A percentile compares a stretch with the other conserved stretches of the same genome.
Evolutionary conservation across 2,329 filamentous ascomycete genomes (phyloP).

Genomic region (Ophiostoma angusticollis): DNA sequence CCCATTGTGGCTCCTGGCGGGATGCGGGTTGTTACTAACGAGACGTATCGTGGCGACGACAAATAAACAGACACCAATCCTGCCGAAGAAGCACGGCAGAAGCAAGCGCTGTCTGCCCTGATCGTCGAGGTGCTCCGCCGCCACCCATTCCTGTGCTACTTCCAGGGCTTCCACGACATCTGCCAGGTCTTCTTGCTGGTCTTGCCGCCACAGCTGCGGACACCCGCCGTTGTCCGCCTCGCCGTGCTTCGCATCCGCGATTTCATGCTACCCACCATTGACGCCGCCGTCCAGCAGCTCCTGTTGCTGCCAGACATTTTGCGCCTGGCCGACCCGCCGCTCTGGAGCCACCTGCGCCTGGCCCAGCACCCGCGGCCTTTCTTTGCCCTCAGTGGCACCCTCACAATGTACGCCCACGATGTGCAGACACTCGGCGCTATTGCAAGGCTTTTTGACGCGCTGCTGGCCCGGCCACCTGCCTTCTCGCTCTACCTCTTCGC

Average conservation of each 20-base stretch:
- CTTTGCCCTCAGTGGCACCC: constrained; percentile 82
- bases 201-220: constrained; percentile 49
- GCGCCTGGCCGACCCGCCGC: constrained; percentile 52
- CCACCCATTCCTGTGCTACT: constrained; percentile 80
- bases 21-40: too few species aligned
- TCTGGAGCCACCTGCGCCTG: constrained; percentile 62
- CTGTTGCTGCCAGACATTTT: constrained; percentile 75
- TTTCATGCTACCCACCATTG: constrained; percentile 87
- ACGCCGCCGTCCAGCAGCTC: constrained; percentile 74
- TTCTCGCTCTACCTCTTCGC: constrained; percentile 88
- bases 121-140: constrained; percentile 71
- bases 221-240: constrained; percentile 59
- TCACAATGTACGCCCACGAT: constrained; percentile 95
- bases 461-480: constrained; percentile 76
- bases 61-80: constrained; percentile 60
- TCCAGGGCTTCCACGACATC: constrained; percentile 98
- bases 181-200: constrained; percentile 90
- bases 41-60: too few species aligned
- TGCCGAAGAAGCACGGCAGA: constrained; percentile 56
- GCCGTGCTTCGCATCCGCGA: constrained; percentile 85
- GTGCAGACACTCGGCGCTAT: constrained; percentile 84
- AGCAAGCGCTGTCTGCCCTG: constrained; percentile 62
- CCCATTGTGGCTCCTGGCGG: too few species aligned
- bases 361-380: constrained; percentile 55
- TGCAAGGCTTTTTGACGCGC: constrained; percentile 79